Evolutionary conservation across 768 basidiomycete genomes (phyloP).

Genomic region (Tulasnella sp.): DNA sequence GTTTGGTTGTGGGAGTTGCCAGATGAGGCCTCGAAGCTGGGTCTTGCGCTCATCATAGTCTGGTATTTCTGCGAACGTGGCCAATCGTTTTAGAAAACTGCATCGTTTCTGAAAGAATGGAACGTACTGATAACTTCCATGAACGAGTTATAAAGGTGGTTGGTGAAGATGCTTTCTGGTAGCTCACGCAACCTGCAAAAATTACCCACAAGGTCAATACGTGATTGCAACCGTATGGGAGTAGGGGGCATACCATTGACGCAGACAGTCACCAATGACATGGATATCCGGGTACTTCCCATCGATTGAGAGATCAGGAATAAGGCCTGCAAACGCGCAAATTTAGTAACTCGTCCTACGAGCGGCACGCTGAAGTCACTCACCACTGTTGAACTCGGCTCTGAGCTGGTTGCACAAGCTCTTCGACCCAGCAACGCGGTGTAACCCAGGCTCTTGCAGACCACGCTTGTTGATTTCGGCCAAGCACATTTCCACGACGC

Average conservation of each 20-base stretch:
- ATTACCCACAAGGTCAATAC: not conserved
- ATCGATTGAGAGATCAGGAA: constrained; percentile 44
- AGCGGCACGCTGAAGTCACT: constrained; percentile 26
- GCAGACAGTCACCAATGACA: constrained; percentile 80
- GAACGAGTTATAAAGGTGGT: constrained; percentile 65
- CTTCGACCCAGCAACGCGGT: constrained; percentile 80
- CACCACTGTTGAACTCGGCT: constrained; percentile 75
- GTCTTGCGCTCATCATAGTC: constrained; percentile 68
- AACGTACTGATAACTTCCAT: constrained; percentile 72
- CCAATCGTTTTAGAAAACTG: not conserved
- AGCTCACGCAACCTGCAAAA: constrained; percentile 58
- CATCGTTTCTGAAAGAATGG: not conserved
- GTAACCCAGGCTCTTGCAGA: constrained; percentile 72
- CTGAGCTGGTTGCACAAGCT: constrained; percentile 69
- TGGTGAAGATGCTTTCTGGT: constrained; percentile 78
- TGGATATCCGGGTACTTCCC: constrained; percentile 63
- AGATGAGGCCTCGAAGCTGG: constrained; percentile 68
- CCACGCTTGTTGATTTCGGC: constrained; percentile 74
- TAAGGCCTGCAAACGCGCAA: constrained; percentile 28
- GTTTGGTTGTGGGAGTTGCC: constrained; percentile 68
- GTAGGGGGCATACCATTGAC: constrained; percentile 62
- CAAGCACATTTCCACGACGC: constrained; percentile 66
- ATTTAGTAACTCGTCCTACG: not conserved
- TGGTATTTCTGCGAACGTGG: constrained; percentile 59
- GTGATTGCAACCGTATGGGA: not conserved